Evolutionary conservation across 495 filamentous ascomycete genomes (phyloP).

Genomic region (Astrothelium macrocarpum): DNA sequence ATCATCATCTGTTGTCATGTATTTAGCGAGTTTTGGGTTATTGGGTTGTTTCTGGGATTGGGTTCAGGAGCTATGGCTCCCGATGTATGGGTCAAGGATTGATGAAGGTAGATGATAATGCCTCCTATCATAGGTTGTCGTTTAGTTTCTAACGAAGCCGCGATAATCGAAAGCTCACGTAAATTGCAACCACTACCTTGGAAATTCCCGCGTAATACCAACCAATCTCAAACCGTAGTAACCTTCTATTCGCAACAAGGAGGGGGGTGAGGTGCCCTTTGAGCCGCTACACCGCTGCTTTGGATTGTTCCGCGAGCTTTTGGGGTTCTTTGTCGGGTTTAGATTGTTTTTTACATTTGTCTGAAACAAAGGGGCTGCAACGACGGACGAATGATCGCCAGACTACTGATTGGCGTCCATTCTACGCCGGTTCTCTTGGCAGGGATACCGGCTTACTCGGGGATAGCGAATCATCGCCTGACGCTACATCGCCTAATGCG

Average conservation of each 20-base stretch:
- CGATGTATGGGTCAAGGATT: neutral
- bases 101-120: neutral
- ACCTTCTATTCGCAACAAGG: neutral
- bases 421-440: neutral
- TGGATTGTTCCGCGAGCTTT: neutral
- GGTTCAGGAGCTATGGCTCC: neutral
- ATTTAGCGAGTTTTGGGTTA: constrained; percentile 1
- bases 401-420: neutral
- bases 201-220: too few species aligned
- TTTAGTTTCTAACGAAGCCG: neutral
- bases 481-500: neutral
- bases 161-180: neutral
- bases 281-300: neutral
- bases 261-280: neutral
- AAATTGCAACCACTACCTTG: too few species aligned
- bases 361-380: constrained; percentile 2
- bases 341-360: neutral
- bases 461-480: neutral
- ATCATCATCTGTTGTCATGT: neutral
- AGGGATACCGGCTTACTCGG: neutral
- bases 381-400: neutral
- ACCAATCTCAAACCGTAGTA: too few species aligned
- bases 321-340: neutral
- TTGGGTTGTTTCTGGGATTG: neutral
- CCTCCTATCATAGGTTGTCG: neutral